Percentiles rank a stretch among this genome's conserved stretches.
Evolutionary conservation across 768 basidiomycete species (phyloP).

Genomic region (Lentinula raphanica): DNA sequence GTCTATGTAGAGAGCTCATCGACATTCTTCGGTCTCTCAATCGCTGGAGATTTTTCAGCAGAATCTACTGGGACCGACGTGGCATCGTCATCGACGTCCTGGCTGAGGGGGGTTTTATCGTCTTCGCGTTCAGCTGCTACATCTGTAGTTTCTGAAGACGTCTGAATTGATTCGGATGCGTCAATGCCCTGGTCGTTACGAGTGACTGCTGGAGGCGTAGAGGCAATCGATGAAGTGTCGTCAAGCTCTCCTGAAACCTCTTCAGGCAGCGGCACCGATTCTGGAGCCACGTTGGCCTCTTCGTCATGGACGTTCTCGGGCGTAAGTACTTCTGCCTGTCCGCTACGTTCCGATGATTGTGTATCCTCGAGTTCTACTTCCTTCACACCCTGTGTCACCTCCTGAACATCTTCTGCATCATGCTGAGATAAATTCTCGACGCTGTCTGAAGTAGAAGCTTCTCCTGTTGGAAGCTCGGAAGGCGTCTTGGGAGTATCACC

Average conservation of each 20-base stretch:
- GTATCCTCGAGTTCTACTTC: slow-evolving; percentile 58
- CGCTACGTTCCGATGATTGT: slow-evolving; percentile 5
- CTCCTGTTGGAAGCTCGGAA: slow-evolving; percentile 15
- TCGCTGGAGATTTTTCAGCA: not conserved
- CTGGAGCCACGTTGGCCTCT: not conserved
- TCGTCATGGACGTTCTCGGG: not conserved
- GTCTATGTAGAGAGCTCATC: not conserved
- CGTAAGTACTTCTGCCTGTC: not conserved
- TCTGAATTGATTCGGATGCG: too few relatives aligned
- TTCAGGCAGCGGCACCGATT: slow-evolving; percentile 1
- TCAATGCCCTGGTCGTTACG: not conserved
- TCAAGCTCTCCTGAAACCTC: slow-evolving; percentile 3
- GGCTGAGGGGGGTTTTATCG: not conserved
- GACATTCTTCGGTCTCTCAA: not conserved
- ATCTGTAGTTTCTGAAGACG: not conserved
- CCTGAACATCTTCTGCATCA: slow-evolving; percentile 56
- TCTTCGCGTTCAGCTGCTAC: not conserved
- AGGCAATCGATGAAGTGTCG: slow-evolving; percentile 2
- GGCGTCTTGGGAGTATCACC: slow-evolving; percentile 30
- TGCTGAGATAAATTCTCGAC: slow-evolving; percentile 17
- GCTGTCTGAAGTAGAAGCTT: slow-evolving; percentile 5
- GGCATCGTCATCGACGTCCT: not conserved
- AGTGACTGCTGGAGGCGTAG: not conserved
- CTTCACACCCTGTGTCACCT: slow-evolving; percentile 66
- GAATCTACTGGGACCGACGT: not conserved